Evolutionary conservation across 164 flowering plant species (phyloP), one percentile per base, ranked within the genome.

Genomic region (Platanus orientalis): DNA sequence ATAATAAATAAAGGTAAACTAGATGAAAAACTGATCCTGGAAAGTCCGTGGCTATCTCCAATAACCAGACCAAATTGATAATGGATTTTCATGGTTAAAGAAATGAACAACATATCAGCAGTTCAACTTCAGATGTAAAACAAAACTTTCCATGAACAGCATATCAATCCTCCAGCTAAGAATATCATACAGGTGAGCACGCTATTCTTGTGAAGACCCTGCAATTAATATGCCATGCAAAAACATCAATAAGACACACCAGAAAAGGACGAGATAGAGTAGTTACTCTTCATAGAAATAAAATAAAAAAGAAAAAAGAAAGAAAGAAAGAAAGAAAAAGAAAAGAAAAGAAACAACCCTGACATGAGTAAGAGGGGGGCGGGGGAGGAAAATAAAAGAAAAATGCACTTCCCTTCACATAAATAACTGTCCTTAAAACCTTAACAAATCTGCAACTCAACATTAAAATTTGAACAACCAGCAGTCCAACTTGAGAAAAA

Each of bases 161-260:
- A 82, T 64, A 86, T 84, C 88, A 86, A 84, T 77, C 89, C 88
- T 71, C 88, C 96, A 89, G 87, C 82, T 79, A 85, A 82, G 82
- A 77, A 70, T 84, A 86, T 83, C 88, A 86, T 63, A 84, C 72
- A 86, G 78, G 83, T 69, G 82, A 82, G 81, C 96, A 86, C 74
- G 84, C 84, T 86, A 86, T 83, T 86, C 88, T 82, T 79, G 86
- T 78, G 78, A 69, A 84, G 79, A 80, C 68, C 91, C 96, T 86
- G 92, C 92, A 89, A 89, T 83, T 83, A 73, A 73, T 83, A 83
- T 76, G 86, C 55, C 86, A 86, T 71, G 79, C 85, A 84, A 84
- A 84, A 78, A 71, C 58, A 86, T 86, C 86, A 89, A 86, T 88
- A 84, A 61, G 71, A 71, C 69, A 36, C 42, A 36, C 69, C 69